Percentiles rank a stretch among this genome's conserved stretches.
Conservation (phyloP, 1,284 basidiomycete species). For the Melampsora americana region DNA sequence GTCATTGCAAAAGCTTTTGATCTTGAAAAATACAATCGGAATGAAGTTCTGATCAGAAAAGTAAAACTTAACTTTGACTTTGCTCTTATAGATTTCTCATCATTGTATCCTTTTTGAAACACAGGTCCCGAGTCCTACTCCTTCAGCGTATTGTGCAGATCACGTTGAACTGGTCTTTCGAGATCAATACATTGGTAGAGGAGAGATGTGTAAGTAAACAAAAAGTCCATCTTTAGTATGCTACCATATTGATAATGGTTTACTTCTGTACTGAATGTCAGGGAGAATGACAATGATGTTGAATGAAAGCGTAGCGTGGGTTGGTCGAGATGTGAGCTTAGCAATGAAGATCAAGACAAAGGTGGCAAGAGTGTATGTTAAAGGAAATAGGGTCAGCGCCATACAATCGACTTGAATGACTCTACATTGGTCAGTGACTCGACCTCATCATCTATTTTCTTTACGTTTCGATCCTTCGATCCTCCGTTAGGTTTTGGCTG, state of each 20-base stretch:
- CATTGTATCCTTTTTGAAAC: background rate
- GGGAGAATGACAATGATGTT: conserved; percentile 46
- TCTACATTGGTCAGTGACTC: conserved; percentile 25
- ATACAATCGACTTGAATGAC: conserved; percentile 25
- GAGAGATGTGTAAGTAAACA: conserved; percentile 73
- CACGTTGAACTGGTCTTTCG: conserved; percentile 84
- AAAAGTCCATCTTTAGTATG: conserved; percentile 67
- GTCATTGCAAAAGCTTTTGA: conserved; percentile 40
- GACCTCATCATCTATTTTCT: conserved; percentile 45
- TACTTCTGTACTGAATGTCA: conserved; percentile 60
- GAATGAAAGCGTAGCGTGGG: conserved; percentile 43
- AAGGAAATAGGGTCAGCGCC: conserved; percentile 39
- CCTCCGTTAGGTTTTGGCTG: conserved; percentile 66
- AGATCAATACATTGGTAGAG: conserved; percentile 85
- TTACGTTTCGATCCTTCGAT: conserved; percentile 18
- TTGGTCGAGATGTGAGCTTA: conserved; percentile 36
- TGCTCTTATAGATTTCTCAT: background rate
- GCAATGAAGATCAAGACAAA: conserved; percentile 40
- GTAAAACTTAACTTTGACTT: background rate
- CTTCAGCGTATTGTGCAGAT: conserved; percentile 66
- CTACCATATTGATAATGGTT: conserved; percentile 59
- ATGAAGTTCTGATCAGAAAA: conserved; percentile 39
- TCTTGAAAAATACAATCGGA: conserved; percentile 34
- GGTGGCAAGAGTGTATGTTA: conserved; percentile 37
- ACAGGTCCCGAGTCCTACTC: conserved; percentile 25